These are phyloP conservation scores for Apiospora arundinis DNA, from an alignment of 2,329 filamentous ascomycete species.

Conservation along the genomic window DNA sequence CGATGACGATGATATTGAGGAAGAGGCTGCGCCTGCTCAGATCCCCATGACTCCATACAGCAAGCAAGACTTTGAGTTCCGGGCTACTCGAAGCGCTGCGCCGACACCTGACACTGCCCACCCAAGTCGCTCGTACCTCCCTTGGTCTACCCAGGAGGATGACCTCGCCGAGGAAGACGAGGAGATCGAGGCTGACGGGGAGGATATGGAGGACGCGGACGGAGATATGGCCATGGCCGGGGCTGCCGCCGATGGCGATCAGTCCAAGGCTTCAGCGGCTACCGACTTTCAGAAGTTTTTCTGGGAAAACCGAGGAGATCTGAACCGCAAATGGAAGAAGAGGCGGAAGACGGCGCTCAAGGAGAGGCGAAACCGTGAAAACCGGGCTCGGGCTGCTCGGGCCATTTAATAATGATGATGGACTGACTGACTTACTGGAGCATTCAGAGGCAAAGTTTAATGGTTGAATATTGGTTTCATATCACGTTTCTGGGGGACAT, in stretches of 20 bases:
- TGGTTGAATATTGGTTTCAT: neutral
- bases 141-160: conserved; percentile 55
- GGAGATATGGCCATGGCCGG: conserved; percentile 30
- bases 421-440: neutral
- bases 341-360: conserved; percentile 67
- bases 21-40: conserved; percentile 36
- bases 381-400: conserved; percentile 59
- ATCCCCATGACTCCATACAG: conserved; percentile 84
- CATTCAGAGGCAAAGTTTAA: neutral
- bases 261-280: conserved; percentile 29
- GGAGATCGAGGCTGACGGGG: conserved; percentile 39
- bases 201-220: conserved; percentile 34
- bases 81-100: conserved; percentile 83
- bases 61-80: conserved; percentile 76
- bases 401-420: conserved; percentile 40
- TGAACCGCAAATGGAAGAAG: conserved; percentile 71
- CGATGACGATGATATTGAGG: conserved; percentile 47
- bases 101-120: conserved; percentile 94
- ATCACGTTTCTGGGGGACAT: neutral
- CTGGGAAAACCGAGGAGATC: conserved; percentile 69
- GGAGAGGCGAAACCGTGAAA: conserved; percentile 71
- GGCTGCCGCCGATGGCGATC: conserved; percentile 19
- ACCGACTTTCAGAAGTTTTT: conserved; percentile 71
- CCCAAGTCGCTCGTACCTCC: conserved; percentile 67
- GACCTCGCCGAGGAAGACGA: conserved; percentile 54